These are phyloP conservation scores for Crithidia fasciculata DNA, from an alignment of 208 protist species.

Conservation along the genomic window DNA sequence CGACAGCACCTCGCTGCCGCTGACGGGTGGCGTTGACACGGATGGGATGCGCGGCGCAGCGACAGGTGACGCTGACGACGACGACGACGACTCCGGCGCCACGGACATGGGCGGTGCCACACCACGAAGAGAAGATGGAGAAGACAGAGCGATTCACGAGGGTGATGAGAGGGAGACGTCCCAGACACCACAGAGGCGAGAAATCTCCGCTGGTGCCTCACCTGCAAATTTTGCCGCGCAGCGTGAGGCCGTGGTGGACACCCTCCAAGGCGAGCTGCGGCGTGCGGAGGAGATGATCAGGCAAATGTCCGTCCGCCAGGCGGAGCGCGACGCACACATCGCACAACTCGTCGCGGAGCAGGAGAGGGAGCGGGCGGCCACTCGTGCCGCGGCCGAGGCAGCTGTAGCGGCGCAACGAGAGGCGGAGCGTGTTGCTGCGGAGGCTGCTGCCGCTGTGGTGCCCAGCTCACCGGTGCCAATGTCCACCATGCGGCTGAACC, in stretches of 20 bases:
- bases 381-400: constrained; percentile 13
- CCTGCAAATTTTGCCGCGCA: not conserved
- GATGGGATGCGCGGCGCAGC: too few species aligned
- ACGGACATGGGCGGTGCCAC: not conserved
- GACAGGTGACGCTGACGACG: not conserved
- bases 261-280: constrained; percentile 55
- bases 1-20: constrained; percentile 7
- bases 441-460: constrained; percentile 11
- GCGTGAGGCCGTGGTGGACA: constrained; percentile 23
- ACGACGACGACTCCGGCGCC: not conserved
- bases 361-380: constrained; percentile 26
- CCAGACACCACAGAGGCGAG: not conserved
- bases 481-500: constrained; percentile 35
- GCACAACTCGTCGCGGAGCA: constrained; percentile 22
- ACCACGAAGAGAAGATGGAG: not conserved
- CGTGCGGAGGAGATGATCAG: constrained; percentile 72
- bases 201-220: not conserved
- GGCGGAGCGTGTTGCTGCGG: constrained; percentile 26
- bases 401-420: constrained; percentile 11
- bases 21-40: not conserved
- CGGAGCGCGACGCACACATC: constrained; percentile 30
- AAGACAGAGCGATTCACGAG: not conserved
- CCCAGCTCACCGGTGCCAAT: not conserved
- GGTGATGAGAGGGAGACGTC: too few species aligned
- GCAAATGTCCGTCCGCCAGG: constrained; percentile 48